Percentiles rank a stretch among this genome's conserved stretches.
phyloP scores from a whole-genome alignment of 2,329 filamentous ascomycete genomes.

The Myriosclerotinia duriaeana region DNA sequence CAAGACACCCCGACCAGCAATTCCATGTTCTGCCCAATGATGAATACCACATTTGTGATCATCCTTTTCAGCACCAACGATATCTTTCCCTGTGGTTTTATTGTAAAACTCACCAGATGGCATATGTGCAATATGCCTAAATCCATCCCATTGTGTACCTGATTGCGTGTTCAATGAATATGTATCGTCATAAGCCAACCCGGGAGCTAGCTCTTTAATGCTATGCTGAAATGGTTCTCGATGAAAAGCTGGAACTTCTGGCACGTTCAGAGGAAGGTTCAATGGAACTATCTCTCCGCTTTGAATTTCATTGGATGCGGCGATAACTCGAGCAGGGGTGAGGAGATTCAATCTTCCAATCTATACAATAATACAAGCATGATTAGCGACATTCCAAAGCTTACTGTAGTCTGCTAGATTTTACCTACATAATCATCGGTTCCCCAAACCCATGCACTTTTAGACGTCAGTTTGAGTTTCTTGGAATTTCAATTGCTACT shows the following conservation, averaged over 20 bases:
- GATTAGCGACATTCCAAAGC: not conserved
- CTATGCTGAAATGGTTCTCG: constrained; percentile 42
- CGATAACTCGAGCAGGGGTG: constrained; percentile 46
- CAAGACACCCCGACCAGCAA: constrained; percentile 26
- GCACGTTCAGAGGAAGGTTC: constrained; percentile 21
- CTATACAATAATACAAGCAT: constrained; percentile 25
- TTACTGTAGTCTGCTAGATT: not conserved
- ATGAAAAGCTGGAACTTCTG: constrained; percentile 43
- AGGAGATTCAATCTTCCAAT: constrained; percentile 50
- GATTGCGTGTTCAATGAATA: constrained; percentile 59
- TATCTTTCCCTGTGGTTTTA: constrained; percentile 35
- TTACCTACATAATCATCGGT: constrained; percentile 36
- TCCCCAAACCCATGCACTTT: constrained; percentile 40
- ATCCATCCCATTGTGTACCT: constrained; percentile 58
- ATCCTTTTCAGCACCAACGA: constrained; percentile 33
- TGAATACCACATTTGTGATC: constrained; percentile 38
- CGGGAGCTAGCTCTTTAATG: constrained; percentile 34
- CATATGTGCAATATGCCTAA: constrained; percentile 45
- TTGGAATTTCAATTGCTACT: constrained; percentile 21
- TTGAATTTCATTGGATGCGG: constrained; percentile 39
- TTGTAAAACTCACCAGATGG: constrained; percentile 37
- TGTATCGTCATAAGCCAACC: constrained; percentile 57
- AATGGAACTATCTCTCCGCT: constrained; percentile 17
- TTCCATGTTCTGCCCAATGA: constrained; percentile 41
- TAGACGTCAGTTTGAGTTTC: not conserved